These are phyloP conservation scores for Dichomitus squalens DNA, from an alignment of 1,284 basidiomycete species.

Conservation along the genomic window DNA sequence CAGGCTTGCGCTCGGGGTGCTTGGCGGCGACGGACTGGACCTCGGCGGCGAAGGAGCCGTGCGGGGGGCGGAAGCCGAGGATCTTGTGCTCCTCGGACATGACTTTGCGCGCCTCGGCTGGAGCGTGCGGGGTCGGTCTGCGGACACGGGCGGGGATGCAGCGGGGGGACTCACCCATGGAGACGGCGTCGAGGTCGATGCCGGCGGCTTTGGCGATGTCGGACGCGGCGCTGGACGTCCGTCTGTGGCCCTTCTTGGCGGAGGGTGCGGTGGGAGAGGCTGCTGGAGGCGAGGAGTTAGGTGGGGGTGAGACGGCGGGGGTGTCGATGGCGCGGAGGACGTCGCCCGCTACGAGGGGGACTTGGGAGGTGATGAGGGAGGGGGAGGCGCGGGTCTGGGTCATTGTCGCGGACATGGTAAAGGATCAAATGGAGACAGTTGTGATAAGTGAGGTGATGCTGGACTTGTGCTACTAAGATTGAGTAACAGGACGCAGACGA, in stretches of 20 bases:
- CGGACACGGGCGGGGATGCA: not conserved
- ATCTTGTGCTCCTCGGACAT: slow-evolving; percentile 42
- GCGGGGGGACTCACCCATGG: slow-evolving; percentile 22
- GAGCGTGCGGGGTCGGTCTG: not conserved
- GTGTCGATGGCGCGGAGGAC: slow-evolving; percentile 20
- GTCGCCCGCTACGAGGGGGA: slow-evolving; percentile 27
- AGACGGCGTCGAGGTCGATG: slow-evolving; percentile 31
- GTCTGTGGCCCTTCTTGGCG: slow-evolving; percentile 11
- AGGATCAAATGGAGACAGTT: too few species aligned
- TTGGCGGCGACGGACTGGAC: slow-evolving; percentile 40
- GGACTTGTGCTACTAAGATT: too few species aligned
- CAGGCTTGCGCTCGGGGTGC: slow-evolving; percentile 30
- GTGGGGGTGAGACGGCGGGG: slow-evolving; percentile 15
- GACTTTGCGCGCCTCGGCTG: slow-evolving; percentile 37
- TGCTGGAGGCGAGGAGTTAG: slow-evolving; percentile 1
- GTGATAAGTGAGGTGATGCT: too few species aligned
- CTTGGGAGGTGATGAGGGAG: slow-evolving; percentile 24
- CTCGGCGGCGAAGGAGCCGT: slow-evolving; percentile 34
- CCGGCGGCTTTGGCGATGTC: slow-evolving; percentile 29
- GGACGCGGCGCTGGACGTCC: slow-evolving; percentile 19
- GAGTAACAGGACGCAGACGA: too few species aligned
- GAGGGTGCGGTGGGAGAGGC: not conserved
- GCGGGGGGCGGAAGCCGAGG: slow-evolving; percentile 36
- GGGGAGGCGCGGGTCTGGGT: slow-evolving; percentile 17
- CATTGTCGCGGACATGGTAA: slow-evolving; percentile 3